Base-by-base conservation (phyloP, 768 basidiomycete species). In the Termitomyces sp. region DNA sequence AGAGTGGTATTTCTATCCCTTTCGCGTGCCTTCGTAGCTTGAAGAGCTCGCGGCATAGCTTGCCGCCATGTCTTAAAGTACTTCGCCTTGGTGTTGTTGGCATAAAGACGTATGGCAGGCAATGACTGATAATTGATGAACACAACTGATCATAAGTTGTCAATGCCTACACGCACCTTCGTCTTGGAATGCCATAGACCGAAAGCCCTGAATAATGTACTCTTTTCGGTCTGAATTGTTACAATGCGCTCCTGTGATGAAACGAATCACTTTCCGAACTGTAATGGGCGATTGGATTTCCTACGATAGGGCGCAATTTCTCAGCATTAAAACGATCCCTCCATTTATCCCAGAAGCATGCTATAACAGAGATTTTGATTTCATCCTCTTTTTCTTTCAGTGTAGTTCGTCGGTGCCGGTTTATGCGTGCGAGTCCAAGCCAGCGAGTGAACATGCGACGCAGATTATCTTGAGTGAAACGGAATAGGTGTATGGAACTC, bases 271-370 rank as follows among this genome's bases (percentile, higher is more conserved):
- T 13, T 20, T 26, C 10, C 8, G 20, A 26, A n/a, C 36, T 32
- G 49, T 18, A 41, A 49, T 13, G 11, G 30, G 20, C 22, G 24
- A 49, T 49, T 46, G 28, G 40, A 35, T 54, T 32, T 65, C 82
- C 66, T 56, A 90, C 90, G 65, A 87, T 69, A 14, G 87, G 86
- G 28, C 80, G 81, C 50, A 94, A 72, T 59, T 76, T 77, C 60
- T 83, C 83, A 52, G 87, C 82, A 60, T 76, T 79, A 67, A 84
- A 91, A 30, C 78, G 82, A 55, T 87, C 90, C 65, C 85, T 75
- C 92, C 92, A 94, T 64, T 76, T 86, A 55, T 91, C 88, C 90
- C 90, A 93, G 16, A 80, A 81, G 32, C 71, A 73, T 33, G 79
- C 76, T 32, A 87, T 71, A 28, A 76, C 65, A 14, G 74, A 72